Evolutionary conservation across 129 eudicot genomes (phyloP), one percentile per base, ranked within the genome.

Genomic region (Kitagawia praeruptora): DNA sequence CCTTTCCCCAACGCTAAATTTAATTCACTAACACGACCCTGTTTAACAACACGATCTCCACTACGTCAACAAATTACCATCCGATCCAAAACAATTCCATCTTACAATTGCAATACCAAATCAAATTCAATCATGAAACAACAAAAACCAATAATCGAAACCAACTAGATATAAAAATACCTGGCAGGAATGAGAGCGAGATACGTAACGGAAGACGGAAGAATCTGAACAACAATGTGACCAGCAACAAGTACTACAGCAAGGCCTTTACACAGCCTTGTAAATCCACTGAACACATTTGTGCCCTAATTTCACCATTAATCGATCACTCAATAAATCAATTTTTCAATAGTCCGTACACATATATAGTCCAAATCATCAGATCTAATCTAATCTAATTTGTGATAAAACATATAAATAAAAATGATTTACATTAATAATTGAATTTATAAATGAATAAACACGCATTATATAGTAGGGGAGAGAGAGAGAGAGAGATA

Each of bases 181-280:
- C 92, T 92, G 79, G 98, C 97, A 78, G 98, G 98, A 56, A 95
- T 92, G 39, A 95, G 94, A 11, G 98, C 98, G 58, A 92, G 87
- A 82, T 90, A 95, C 80, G 91, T 84, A 79, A 92, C 69, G 6
- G 89, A 82, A 21, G 90, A 84, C 76, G 98, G 98, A 45, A 90
- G 54, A 83, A 92, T 89, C 90, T 92, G 97, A 79, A 95, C 89
- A 39, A 89, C 91, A 95, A 90, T 84, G 96, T 95, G 89, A 40
- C 94, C 97, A 44, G 84, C 87, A 27, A 89, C 88, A 83, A 95
- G 90, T 39, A 95, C 96, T 14, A 86, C 98, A 25, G 96, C 90
- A 51, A 95, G 84, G 16, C 97, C 97, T 83, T 95, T 95, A 88
- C 98, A 95, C 66, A 92, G 90, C 87, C 85, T 85, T 9, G 98